These are phyloP conservation scores for Heteromeles arbutifolia DNA, from an alignment of 306 rosid species.

Conservation along the genomic window DNA sequence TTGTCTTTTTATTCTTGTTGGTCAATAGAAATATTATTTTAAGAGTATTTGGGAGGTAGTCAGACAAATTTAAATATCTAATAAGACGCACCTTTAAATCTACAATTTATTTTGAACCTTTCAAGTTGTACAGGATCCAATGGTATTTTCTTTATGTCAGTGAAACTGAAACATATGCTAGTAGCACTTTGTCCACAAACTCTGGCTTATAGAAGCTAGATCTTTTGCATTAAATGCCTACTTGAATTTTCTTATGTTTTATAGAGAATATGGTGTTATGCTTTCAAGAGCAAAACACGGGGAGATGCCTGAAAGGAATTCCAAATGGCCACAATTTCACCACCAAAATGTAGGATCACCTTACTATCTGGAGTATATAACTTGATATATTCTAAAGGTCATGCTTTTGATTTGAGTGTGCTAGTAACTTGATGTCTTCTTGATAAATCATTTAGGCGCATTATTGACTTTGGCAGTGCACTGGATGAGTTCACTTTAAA, in stretches of 20 bases:
- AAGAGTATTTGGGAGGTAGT: neutral
- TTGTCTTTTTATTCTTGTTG: neutral
- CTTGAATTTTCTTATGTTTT: constrained; percentile 17
- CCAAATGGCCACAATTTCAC: constrained; percentile 46
- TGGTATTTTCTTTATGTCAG: neutral
- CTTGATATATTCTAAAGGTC: neutral
- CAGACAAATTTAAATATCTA: too few species aligned
- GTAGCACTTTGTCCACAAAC: neutral
- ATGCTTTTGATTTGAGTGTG: neutral
- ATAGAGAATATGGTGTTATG: constrained; percentile 92
- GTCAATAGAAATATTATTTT: neutral
- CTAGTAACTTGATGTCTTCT: neutral
- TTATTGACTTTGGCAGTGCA: constrained; percentile 93
- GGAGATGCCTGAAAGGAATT: constrained; percentile 75
- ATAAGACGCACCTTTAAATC: neutral
- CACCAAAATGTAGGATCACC: constrained; percentile 66
- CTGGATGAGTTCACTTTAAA: constrained; percentile 77
- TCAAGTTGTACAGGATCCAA: neutral
- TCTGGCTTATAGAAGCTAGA: neutral
- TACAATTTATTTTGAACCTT: neutral
- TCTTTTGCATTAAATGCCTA: neutral
- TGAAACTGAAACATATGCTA: neutral
- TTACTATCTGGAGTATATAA: constrained; percentile 9
- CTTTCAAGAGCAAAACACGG: constrained; percentile 74
- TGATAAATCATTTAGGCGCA: constrained; percentile 27